Base-by-base conservation (phyloP, 768 basidiomycete species). In the Russula sp. region DNA sequence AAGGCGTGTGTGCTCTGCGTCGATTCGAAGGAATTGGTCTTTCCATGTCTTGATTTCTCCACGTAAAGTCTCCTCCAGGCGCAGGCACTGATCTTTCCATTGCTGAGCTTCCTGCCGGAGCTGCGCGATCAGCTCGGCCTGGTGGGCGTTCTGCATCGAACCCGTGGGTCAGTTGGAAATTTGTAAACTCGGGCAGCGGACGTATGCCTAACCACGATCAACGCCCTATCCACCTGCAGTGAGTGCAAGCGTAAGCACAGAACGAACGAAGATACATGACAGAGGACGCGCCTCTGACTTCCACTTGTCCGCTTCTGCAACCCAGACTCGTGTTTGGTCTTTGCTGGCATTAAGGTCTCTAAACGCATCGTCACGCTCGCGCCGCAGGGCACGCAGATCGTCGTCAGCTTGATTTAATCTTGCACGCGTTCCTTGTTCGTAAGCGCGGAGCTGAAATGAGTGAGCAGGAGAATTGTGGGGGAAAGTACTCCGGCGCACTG, bases 1-100 rank as follows among this genome's bases (percentile, higher is more conserved):
- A 22, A 22, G 22, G 22, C 22, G 22, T 22, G 22, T 22, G 22
- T 22, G 22, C 22, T 22, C 22, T 22, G 22, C 22, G 22, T 22
- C 22, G 22, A 22, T 22, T 22, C 22, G 22, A 22, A 22, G 22
- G 22, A 22, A 22, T 22, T 22, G 22, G 22, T 22, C 22, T 22
- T 22, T 22, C 22, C 22, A 22, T 22, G 22, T 22, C 22, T 22
- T 22, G 22, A 22, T 22, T 22, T 22, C 22, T 22, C 22, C 22
- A 22, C 22, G 22, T 22, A 79, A 77, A 0, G 77, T 73, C 57
- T 81, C 80, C 55, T 80, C 79, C 34, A 78, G 71, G 34, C 79
- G 77, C 22, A 75, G 69, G 54, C 78, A 77, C 68, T 90, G 89
- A 55, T 85, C 82, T 72, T 88, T 89, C 87, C 87, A 89, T 57